Evolutionary conservation across 768 basidiomycete species (phyloP), one percentile per base, ranked within the genome.

Genomic region (Naematelia encephala): DNA sequence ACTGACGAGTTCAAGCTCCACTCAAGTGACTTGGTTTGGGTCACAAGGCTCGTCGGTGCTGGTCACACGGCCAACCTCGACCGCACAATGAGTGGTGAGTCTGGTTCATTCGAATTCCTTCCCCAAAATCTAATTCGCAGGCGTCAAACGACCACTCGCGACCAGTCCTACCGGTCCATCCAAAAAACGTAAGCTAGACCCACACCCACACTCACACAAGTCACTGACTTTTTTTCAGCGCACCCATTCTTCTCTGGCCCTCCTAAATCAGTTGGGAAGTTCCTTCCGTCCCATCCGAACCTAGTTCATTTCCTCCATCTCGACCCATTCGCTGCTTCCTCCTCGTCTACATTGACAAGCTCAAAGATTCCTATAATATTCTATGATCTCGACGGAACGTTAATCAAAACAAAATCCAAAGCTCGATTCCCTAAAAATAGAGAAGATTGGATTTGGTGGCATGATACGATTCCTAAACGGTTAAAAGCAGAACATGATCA

Each of bases 321-420:
- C 12, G 75, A 76, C 46, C 70, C 75, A 1, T 74, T 76, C 59
- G 53, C 56, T 42, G 25, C 60, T n/a, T 12, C 44, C 19, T n/a
- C 16, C 14, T 47, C 46, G 11, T n/a, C 34, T 8, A 8, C 39
- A 13, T 23, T 23, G 22, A 14, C 49, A 21, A 39, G 44, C 8
- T 28, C 27, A 3, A 60, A 61, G 28, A 27, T 80, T n/a, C 87
- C 86, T 63, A 83, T 91, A 28, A 87, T 89, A 10, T 82, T 85
- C 12, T 88, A 92, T 62, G 92, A 96, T 74, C 79, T 96, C 22
- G 92, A 96, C 71, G 90, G 89, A 2, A 92, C 90, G 0, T 67
- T 93, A 59, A 91, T 96, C 73, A 72, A 76, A 55, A 73, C 81
- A 0, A 57, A 61, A 30, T 77, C 74, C 14, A 78, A 77, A 5